Base-by-base conservation (phyloP, 768 basidiomycete genomes). In the Termitomyces sp. region DNA sequence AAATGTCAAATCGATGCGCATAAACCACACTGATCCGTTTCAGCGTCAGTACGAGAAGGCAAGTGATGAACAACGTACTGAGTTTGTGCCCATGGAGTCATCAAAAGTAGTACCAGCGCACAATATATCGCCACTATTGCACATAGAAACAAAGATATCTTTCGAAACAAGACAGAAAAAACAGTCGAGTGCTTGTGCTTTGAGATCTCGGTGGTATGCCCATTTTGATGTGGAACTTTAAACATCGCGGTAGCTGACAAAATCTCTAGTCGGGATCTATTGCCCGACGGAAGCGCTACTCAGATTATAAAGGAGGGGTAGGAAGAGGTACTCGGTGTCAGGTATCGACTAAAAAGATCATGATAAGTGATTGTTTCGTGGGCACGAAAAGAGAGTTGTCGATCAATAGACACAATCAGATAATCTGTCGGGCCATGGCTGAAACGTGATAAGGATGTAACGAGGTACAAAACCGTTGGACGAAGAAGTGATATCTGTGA, bases 61-160 rank as follows among this genome's bases (percentile, higher is more conserved):
- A 15, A 2, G 15, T 14, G 1, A 15, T 38, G 36, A 5, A 9
- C 4, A 7, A 62, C 74, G 57, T 59, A 77, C 77, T 74, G 71
- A 14, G 76, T 77, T 62, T 79, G 78, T 5, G 75, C 71, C 60
- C 76, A 63, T 1, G 77, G 77, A 31, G 73, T 73, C 76, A 79
- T 71, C 8, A 75, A 69, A 42, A 77, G 64, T 5, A 73, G 36
- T 9, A 78, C 72, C 0, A 66, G 65, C 3, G 68, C 29, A 45
- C 65, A 61, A 53, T 74, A 74, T 5, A 68, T 56, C 10, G 56
- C 52, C 14, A 57, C 4, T 14, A 49, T 17, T 3, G 37, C 43
- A 1, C 32, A 32, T 29, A 60, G 38, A 25, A 56, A 14, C 12
- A 60, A 20, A 32, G 5, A 17, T 6, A 36, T 34, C 40, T 55